phyloP scores from a whole-genome alignment of 805 yeast genomes.

The Metschnikowia koreensis region DNA sequence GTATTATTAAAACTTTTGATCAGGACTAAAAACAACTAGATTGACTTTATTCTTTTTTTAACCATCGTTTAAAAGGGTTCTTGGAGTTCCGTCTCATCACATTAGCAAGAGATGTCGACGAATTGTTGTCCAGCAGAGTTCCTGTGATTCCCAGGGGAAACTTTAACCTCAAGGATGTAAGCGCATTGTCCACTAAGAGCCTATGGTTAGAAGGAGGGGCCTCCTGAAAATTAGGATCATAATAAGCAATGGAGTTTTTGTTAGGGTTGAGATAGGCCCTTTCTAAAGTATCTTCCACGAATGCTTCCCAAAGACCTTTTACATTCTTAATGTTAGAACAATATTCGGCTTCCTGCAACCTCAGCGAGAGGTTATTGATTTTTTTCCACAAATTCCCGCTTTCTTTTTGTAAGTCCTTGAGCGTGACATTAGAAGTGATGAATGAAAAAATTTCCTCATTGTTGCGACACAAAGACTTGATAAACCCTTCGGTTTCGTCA shows the following conservation, averaged over 20 bases:
- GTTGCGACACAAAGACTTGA: conserved; percentile 39
- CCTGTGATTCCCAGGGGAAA: conserved; percentile 23
- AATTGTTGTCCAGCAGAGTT: conserved; percentile 20
- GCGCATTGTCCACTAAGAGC: conserved; percentile 33
- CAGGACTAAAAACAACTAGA: background rate
- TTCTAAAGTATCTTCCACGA: conserved; percentile 29
- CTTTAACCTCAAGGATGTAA: conserved; percentile 30
- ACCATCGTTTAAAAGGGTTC: conserved; percentile 43
- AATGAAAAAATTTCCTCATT: conserved; percentile 35
- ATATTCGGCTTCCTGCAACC: conserved; percentile 32
- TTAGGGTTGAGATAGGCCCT: conserved; percentile 31
- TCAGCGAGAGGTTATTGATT: conserved; percentile 29
- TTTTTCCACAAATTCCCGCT: conserved; percentile 32
- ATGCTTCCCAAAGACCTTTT: conserved; percentile 34
- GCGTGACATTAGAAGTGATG: conserved; percentile 41
- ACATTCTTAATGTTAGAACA: conserved; percentile 28
- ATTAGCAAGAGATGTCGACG: conserved; percentile 25
- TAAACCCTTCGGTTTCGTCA: conserved; percentile 56
- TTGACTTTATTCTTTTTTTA: conserved; percentile 20
- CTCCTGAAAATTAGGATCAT: conserved; percentile 26
- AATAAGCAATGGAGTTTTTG: conserved; percentile 30
- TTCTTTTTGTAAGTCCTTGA: conserved; percentile 43
- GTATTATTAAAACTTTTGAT: background rate
- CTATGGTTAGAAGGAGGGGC: conserved; percentile 24
- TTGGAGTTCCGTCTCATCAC: conserved; percentile 24